Conservation (phyloP, 73 alveolate genomes). For the Paramecium primaurelia region DNA sequence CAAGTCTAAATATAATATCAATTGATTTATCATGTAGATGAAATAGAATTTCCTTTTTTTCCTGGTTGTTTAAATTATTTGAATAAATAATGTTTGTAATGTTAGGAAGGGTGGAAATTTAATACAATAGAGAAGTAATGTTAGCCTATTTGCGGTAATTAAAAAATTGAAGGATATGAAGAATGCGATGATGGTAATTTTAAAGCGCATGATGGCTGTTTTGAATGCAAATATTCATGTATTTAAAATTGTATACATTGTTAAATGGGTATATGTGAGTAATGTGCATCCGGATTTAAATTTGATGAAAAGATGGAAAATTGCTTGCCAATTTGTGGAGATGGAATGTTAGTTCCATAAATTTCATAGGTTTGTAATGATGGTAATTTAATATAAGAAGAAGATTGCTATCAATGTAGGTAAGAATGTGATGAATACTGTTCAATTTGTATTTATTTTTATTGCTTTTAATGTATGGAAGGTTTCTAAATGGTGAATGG, state of each 20-base stretch:
- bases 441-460: not conserved
- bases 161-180: not conserved
- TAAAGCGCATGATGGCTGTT: not conserved
- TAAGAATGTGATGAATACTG: not conserved
- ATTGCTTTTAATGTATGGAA: not conserved
- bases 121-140: not conserved
- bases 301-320: not conserved
- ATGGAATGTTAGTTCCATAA: not conserved
- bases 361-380: too few species aligned
- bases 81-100: not conserved
- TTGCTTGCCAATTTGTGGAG: not conserved
- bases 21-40: not conserved
- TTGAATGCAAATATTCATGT: not conserved
- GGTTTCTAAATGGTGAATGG: not conserved
- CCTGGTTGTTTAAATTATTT: not conserved
- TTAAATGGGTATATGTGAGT: not conserved
- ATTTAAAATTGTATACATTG: not conserved
- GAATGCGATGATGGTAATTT: not conserved
- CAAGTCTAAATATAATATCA: not conserved
- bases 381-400: too few species aligned
- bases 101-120: not conserved
- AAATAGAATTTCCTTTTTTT: not conserved
- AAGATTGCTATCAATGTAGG: not conserved
- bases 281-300: not conserved
- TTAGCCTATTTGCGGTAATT: not conserved